Percentiles rank a stretch among this genome's conserved stretches.
phyloP scores from a whole-genome alignment of 805 yeast genomes.

The Wickerhamomyces alni region DNA sequence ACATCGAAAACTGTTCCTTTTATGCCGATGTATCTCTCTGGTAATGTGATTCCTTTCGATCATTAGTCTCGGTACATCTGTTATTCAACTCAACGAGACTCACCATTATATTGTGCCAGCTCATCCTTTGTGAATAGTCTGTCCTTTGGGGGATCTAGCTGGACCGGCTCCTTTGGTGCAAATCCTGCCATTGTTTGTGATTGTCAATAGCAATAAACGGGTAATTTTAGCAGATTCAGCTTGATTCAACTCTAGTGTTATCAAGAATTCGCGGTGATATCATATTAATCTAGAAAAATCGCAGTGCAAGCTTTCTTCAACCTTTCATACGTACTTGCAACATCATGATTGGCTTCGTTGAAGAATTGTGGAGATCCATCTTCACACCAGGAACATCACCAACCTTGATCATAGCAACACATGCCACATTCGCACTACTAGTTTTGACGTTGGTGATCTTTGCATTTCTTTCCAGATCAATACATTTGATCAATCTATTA shows the following conservation, averaged over 20 bases:
- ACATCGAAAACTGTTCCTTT: slow-evolving; percentile 80
- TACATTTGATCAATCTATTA: slow-evolving; percentile 57
- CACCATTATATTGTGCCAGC: slow-evolving; percentile 41
- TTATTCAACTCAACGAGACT: slow-evolving; percentile 9
- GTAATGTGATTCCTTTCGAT: slow-evolving; percentile 32
- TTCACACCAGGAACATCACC: slow-evolving; percentile 94
- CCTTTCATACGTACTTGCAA: too few relatives aligned
- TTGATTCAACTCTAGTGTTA: too few relatives aligned
- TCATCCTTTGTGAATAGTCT: slow-evolving; percentile 36
- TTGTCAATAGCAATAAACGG: too few relatives aligned
- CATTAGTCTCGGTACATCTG: too few relatives aligned
- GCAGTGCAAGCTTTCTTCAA: too few relatives aligned
- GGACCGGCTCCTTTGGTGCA: slow-evolving; percentile 50
- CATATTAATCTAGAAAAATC: too few relatives aligned
- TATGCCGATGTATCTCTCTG: slow-evolving; percentile 63
- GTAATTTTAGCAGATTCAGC: too few relatives aligned
- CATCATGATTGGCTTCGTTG: slow-evolving; percentile 33
- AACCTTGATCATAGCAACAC: slow-evolving; percentile 84
- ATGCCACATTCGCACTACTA: slow-evolving; percentile 67
- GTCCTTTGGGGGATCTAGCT: slow-evolving; percentile 45
- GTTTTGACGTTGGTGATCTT: slow-evolving; percentile 50
- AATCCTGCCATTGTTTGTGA: slow-evolving; percentile 25
- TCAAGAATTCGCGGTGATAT: too few relatives aligned
- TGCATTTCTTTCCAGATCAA: slow-evolving; percentile 52
- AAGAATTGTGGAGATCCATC: slow-evolving; percentile 82